These are phyloP conservation scores for Fusarium sp. DNA, from an alignment of 2,329 filamentous ascomycete genomes.

Conservation along the genomic window DNA sequence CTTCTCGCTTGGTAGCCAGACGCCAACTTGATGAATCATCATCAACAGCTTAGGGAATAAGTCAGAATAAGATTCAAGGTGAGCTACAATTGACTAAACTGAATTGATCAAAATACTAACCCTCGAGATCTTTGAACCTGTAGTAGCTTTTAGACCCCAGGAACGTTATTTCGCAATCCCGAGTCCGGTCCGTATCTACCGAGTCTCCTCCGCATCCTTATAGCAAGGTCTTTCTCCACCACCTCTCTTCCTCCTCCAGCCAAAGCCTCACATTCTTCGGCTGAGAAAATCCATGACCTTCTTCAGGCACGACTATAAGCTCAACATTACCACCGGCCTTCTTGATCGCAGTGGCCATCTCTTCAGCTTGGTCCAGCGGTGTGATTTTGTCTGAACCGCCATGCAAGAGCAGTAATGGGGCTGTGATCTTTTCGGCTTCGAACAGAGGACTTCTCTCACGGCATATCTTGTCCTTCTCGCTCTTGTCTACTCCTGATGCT, in stretches of 20 bases:
- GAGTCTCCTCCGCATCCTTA: conserved; percentile 2
- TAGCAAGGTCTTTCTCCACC: conserved; percentile 58
- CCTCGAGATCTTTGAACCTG: neutral
- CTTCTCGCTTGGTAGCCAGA: neutral
- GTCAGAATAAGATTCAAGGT: neutral
- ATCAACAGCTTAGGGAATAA: neutral
- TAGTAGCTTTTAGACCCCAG: neutral
- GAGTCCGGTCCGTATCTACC: neutral
- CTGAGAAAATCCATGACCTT: conserved; percentile 62
- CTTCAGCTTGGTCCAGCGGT: conserved; percentile 65
- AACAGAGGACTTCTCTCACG: conserved; percentile 61
- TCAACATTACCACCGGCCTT: conserved; percentile 57
- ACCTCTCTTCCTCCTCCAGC: conserved; percentile 58
- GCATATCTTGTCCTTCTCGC: conserved; percentile 56
- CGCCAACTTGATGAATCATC: neutral
- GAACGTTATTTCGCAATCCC: neutral
- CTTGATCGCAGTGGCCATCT: conserved; percentile 61
- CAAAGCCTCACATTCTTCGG: conserved; percentile 54
- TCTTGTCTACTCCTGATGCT: conserved; percentile 47
- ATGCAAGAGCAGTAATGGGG: conserved; percentile 66
- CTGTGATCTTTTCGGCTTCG: conserved; percentile 59
- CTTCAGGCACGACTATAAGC: conserved; percentile 60
- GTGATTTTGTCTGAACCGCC: conserved; percentile 67
- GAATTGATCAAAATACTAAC: neutral
- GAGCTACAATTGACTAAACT: neutral